phyloP scores from a whole-genome alignment of 306 rosid genomes.

The Quillaja saponaria region DNA sequence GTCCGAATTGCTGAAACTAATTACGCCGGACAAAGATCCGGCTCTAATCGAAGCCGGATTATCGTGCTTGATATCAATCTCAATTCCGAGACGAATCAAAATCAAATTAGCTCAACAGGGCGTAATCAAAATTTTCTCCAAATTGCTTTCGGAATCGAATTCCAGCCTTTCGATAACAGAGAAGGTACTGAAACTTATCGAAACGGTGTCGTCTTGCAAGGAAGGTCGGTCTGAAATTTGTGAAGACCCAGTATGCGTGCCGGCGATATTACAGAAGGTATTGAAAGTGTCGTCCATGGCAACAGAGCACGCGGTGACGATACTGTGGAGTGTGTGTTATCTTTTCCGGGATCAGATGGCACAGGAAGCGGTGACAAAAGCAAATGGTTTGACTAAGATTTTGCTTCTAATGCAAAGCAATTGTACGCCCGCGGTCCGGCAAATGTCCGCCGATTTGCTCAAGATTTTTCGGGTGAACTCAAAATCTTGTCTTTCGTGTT shows the following conservation, averaged over 20 bases:
- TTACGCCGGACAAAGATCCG: conserved; percentile 48
- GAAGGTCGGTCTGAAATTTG: conserved; percentile 76
- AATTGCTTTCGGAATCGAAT: conserved; percentile 43
- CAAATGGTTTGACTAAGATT: conserved; percentile 81
- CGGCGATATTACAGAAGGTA: conserved; percentile 62
- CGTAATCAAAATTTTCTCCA: conserved; percentile 45
- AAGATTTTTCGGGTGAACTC: conserved; percentile 72
- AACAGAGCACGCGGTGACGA: conserved; percentile 84
- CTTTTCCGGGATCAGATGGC: conserved; percentile 66
- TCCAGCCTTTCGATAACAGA: conserved; percentile 46
- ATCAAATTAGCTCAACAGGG: conserved; percentile 52
- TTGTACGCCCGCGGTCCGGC: conserved; percentile 66
- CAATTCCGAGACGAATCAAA: conserved; percentile 55
- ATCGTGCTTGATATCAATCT: conserved; percentile 56
- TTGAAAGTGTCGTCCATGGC: conserved; percentile 68
- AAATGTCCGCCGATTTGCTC: conserved; percentile 81
- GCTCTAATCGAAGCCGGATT: conserved; percentile 52
- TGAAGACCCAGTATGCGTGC: conserved; percentile 51
- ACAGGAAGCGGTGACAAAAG: conserved; percentile 63
- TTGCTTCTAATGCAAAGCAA: conserved; percentile 88
- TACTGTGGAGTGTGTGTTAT: conserved; percentile 86
- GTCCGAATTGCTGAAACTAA: conserved; percentile 47
- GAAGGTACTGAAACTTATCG: conserved; percentile 64
- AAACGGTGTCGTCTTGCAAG: conserved; percentile 67
- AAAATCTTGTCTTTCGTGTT: conserved; percentile 63